Percentiles rank a stretch among this genome's conserved stretches.
These are phyloP conservation scores for Hypholoma sublateritium DNA, from an alignment of 768 basidiomycete species.

Conservation along the genomic window DNA sequence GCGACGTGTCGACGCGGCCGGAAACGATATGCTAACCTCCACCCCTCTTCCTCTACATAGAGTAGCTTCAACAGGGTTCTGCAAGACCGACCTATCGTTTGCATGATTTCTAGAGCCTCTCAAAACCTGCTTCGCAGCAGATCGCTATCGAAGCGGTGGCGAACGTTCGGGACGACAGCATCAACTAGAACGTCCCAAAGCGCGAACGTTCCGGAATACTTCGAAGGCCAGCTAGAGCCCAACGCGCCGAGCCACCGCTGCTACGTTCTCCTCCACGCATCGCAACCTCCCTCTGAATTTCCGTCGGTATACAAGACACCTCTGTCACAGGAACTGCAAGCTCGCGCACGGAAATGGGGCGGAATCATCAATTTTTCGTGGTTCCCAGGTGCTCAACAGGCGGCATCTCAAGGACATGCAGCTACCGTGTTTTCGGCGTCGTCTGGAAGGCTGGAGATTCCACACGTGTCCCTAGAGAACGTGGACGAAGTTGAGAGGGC, in stretches of 20 bases:
- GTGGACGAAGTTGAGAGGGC: slow-evolving; percentile 43
- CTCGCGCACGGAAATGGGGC: slow-evolving; percentile 44
- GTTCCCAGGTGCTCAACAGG: slow-evolving; percentile 22
- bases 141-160: neutral
- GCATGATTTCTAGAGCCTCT: neutral
- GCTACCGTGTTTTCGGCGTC: slow-evolving; percentile 53
- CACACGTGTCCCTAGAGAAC: slow-evolving; percentile 46
- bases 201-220: slow-evolving; percentile 14
- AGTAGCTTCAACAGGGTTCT: no score
- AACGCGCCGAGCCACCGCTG: slow-evolving; percentile 52
- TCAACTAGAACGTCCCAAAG: neutral
- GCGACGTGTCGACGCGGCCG: no score
- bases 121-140: neutral
- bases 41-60: no score
- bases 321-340: slow-evolving; percentile 49
- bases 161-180: slow-evolving; percentile 2
- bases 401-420: slow-evolving; percentile 15
- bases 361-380: slow-evolving; percentile 67
- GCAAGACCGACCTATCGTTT: no score
- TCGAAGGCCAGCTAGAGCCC: slow-evolving; percentile 38
- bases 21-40: no score
- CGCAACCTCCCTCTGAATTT: slow-evolving; percentile 46
- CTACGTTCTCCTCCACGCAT: slow-evolving; percentile 57
- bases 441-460: slow-evolving; percentile 50
- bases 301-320: slow-evolving; percentile 47